Percentiles rank a stretch among this genome's conserved stretches.
These are phyloP conservation scores for Globisporangium paddicum DNA, from an alignment of 352 stramenopile genomes.

Conservation along the genomic window DNA sequence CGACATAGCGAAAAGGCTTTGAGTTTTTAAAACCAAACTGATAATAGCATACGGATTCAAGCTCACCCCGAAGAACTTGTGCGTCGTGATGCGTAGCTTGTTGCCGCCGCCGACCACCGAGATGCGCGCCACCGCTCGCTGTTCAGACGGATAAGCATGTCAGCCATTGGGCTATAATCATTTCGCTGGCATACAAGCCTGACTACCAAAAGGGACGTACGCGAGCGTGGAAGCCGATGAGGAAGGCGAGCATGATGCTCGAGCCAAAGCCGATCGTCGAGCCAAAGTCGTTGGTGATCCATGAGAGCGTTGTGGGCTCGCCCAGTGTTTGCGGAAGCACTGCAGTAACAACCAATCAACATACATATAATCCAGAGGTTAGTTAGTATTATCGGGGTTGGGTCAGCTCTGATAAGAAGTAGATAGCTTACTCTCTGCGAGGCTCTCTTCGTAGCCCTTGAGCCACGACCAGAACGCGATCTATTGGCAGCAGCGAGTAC, in stretches of 20 bases:
- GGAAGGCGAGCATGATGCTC: conserved; percentile 69
- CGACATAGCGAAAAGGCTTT: neutral
- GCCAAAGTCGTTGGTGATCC: conserved; percentile 73
- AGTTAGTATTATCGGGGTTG: too few relatives aligned
- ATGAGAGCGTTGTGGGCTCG: conserved; percentile 78
- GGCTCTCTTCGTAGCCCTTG: conserved; percentile 84
- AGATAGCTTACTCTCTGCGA: conserved; percentile 69
- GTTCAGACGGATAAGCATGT: neutral
- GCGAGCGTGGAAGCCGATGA: conserved; percentile 78
- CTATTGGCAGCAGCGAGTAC: conserved; percentile 19
- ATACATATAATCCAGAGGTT: neutral
- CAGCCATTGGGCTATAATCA: neutral
- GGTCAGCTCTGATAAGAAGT: too few relatives aligned
- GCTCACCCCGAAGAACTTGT: conserved; percentile 83
- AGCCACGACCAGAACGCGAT: conserved; percentile 88
- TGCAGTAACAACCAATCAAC: conserved; percentile 8
- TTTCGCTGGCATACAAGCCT: too few relatives aligned
- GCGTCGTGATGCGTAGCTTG: conserved; percentile 81
- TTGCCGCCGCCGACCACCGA: conserved; percentile 68
- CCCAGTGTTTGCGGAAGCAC: conserved; percentile 50
- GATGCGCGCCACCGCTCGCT: conserved; percentile 77
- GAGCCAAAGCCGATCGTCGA: conserved; percentile 79
- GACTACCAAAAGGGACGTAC: conserved; percentile 28
- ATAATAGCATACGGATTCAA: too few relatives aligned
- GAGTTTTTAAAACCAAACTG: neutral